These are phyloP conservation scores for Castanospermum australe DNA, from an alignment of 306 rosid species.

Conservation along the genomic window DNA sequence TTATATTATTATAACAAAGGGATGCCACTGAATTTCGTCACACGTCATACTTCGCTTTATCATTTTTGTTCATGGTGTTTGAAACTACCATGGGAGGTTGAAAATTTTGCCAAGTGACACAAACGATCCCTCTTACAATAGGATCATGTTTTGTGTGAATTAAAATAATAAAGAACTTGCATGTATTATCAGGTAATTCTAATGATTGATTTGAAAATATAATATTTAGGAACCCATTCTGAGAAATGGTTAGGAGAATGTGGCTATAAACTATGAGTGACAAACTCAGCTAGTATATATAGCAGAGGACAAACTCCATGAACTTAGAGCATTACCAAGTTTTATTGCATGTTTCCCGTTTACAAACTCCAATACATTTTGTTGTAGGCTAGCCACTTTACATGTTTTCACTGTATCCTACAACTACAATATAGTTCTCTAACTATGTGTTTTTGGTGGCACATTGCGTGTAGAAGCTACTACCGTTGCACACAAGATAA, in stretches of 20 bases:
- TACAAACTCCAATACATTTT: background rate
- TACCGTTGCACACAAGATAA: constrained; percentile 78
- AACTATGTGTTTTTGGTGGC: background rate
- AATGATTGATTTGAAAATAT: background rate
- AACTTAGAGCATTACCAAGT: too few species aligned
- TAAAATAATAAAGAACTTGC: background rate
- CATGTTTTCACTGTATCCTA: background rate
- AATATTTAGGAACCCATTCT: background rate
- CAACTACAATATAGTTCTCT: background rate
- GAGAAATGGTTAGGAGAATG: too few species aligned
- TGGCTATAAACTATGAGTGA: too few species aligned
- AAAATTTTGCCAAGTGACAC: background rate
- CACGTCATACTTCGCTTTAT: background rate
- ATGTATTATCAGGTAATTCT: background rate
- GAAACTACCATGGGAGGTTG: background rate
- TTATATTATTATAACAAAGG: background rate
- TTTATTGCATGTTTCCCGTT: background rate
- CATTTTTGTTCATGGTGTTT: too few species aligned
- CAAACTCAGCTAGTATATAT: background rate
- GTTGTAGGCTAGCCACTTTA: background rate
- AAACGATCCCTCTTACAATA: background rate
- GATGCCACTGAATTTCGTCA: background rate
- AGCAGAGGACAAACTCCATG: background rate
- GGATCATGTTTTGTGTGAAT: background rate
- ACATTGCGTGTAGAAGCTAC: constrained; percentile 54